Percentiles rank a stretch among this genome's conserved stretches.
Conservation (phyloP, 106 monocot species). For the Dendrobium nobile region DNA sequence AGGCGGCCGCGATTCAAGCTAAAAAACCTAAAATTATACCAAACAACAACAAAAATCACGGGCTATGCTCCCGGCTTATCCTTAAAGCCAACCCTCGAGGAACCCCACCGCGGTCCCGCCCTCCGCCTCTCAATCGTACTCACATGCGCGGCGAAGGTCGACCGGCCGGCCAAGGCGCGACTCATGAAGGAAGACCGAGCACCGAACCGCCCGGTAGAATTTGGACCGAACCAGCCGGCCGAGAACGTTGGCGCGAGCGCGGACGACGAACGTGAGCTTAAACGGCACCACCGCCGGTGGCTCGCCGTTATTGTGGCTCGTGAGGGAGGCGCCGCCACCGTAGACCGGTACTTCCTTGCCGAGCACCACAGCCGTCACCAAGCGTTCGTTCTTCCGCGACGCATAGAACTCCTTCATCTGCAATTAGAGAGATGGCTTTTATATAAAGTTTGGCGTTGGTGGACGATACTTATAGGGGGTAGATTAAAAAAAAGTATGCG, state of each 20-base stretch:
- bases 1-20: no score
- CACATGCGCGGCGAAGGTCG: conserved; percentile 24
- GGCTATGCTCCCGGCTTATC: no score
- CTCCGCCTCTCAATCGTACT: conserved; percentile 26
- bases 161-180: conserved; percentile 39
- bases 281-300: conserved; percentile 43
- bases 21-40: no score
- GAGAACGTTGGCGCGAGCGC: conserved; percentile 59
- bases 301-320: conserved; percentile 41
- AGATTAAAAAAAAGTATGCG: no score
- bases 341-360: conserved; percentile 67
- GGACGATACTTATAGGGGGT: background rate
- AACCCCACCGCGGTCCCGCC: no score
- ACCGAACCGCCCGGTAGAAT: conserved; percentile 74
- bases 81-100: no score
- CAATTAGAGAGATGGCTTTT: background rate
- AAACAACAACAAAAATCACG: no score
- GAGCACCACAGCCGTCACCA: conserved; percentile 30
- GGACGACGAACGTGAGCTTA: conserved; percentile 48
- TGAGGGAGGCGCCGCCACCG: conserved; percentile 62
- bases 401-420: conserved; percentile 85
- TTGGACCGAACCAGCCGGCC: conserved; percentile 72
- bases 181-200: conserved; percentile 45
- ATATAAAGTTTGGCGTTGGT: no score
- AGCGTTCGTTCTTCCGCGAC: conserved; percentile 54